Base-by-base conservation (phyloP, 2,329 filamentous ascomycete species). In the Ophiosphaerella korrae region DNA sequence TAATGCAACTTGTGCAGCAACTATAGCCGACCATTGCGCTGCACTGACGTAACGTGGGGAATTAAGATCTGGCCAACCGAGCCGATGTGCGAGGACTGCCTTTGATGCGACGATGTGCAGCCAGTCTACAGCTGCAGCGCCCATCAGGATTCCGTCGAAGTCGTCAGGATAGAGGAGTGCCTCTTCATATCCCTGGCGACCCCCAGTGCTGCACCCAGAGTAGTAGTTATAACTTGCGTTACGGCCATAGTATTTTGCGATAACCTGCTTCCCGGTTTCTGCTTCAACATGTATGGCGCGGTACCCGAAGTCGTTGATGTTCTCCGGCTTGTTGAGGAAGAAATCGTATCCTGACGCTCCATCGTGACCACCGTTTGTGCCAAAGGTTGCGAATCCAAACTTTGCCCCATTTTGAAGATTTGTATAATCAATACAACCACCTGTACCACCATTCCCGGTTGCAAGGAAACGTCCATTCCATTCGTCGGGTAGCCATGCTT, bases 301-400 rank as follows among this genome's bases (percentile, higher is more conserved):
- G 48, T 75, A 80, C 7, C 75, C 76, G 57, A 79, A 81, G 55
- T 82, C 79, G 32, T 70, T 68, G 1, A 81, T 55, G 2, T 78
- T 72, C 18, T 79, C 77, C 0, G 73, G 67, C 29, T 78, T 76
- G 16, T 74, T 68, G 9, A 54, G 45, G 50, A 80, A 79, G 52
- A 80, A 80, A 2, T 75, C 67, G 14, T 65, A 56, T 11, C 77
- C 79, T 3, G 70, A 72, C 7, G 68, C 71, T 9, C 74, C 74
- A 46, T 75, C 72, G 52, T 76, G 73, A 3, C 74, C 74, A n/a
- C 65, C 72, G 50, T 76, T 75, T 4, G 68, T 67, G 14, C 69
- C 66, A 2, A 75, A 69, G 5, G 67, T 63, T 3, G 74, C 71
- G 40, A 75, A 75, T 3, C 74, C 73, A 26, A 69, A 59, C 16